phyloP scores from a whole-genome alignment of 2,329 filamentous ascomycete species.

The Ophiognomonia clavigignenti-juglandacearum region DNA sequence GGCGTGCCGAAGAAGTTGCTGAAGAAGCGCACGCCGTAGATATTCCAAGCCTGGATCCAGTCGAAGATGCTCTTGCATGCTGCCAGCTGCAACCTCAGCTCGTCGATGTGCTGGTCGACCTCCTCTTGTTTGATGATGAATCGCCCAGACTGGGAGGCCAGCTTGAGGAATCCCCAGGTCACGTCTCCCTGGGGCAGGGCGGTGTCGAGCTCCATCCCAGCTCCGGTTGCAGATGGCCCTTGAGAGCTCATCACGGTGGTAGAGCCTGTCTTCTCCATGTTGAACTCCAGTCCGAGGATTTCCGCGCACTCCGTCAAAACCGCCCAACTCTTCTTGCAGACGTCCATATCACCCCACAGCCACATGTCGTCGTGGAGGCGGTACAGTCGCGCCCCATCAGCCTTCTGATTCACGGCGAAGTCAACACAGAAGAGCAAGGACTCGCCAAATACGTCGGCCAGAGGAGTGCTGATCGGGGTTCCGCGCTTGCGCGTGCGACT shows the following conservation, averaged over 20 bases:
- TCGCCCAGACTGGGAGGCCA: slow-evolving; percentile 41
- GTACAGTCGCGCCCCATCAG: slow-evolving; percentile 47
- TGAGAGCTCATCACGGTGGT: slow-evolving; percentile 30
- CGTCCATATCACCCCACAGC: slow-evolving; percentile 52
- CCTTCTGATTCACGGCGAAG: slow-evolving; percentile 53
- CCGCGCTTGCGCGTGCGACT: slow-evolving; percentile 44
- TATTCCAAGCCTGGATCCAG: slow-evolving; percentile 58
- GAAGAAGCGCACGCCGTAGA: slow-evolving; percentile 53
- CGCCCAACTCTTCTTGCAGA: slow-evolving; percentile 46
- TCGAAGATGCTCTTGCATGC: slow-evolving; percentile 49
- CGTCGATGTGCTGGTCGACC: slow-evolving; percentile 51
- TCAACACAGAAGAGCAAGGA: slow-evolving; percentile 57
- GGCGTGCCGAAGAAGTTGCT: slow-evolving; percentile 52
- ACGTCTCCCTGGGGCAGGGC: slow-evolving; percentile 48
- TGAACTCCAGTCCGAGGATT: slow-evolving; percentile 50
- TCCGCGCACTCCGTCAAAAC: slow-evolving; percentile 44
- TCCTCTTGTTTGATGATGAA: slow-evolving; percentile 52
- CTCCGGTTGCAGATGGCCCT: not conserved
- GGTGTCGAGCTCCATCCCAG: not conserved
- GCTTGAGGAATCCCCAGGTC: slow-evolving; percentile 53
- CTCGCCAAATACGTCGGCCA: slow-evolving; percentile 54
- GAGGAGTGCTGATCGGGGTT: slow-evolving; percentile 49
- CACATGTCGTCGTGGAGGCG: slow-evolving; percentile 61
- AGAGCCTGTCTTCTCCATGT: slow-evolving; percentile 52
- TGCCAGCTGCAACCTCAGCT: slow-evolving; percentile 49